These are phyloP conservation scores for Rhytidiadelphus loreus DNA, from an alignment of 225 moss, liverwort and hornwort genomes.

Conservation along the genomic window DNA sequence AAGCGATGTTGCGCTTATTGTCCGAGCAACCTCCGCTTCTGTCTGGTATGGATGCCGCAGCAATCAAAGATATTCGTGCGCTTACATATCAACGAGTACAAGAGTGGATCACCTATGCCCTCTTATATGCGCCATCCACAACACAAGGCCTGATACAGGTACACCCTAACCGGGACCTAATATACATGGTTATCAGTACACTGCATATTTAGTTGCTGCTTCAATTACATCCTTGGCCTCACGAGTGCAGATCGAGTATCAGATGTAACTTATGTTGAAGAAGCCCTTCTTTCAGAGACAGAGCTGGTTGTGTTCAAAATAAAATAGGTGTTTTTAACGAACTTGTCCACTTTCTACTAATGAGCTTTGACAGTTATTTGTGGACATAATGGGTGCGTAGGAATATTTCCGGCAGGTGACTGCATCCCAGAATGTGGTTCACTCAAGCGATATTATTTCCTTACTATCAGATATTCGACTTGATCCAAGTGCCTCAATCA, in stretches of 20 bases:
- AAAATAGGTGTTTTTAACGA: not conserved
- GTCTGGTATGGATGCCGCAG: conserved; percentile 37
- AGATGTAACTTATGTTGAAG: not conserved
- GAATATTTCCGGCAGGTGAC: conserved; percentile 79
- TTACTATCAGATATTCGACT: conserved; percentile 55
- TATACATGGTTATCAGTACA: not conserved
- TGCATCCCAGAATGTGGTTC: conserved; percentile 64
- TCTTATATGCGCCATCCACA: conserved; percentile 68
- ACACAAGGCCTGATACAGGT: conserved; percentile 94
- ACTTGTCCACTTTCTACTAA: not conserved
- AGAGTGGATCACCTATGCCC: conserved; percentile 74
- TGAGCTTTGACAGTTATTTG: not conserved
- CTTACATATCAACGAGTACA: conserved; percentile 57
- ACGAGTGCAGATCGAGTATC: not conserved
- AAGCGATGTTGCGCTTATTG: conserved; percentile 58
- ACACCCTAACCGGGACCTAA: not conserved
- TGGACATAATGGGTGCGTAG: conserved; percentile 19
- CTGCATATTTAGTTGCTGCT: not conserved
- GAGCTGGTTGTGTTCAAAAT: not conserved
- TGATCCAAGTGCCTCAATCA: conserved; percentile 39
- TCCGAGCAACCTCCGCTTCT: conserved; percentile 38
- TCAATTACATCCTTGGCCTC: not conserved
- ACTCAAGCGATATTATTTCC: conserved; percentile 70
- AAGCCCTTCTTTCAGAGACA: not conserved
- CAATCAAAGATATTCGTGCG: conserved; percentile 30